Percentiles rank a stretch among this genome's conserved stretches.
phyloP scores from a whole-genome alignment of 2,329 filamentous ascomycete species.

The Trichophyton rubrum region DNA sequence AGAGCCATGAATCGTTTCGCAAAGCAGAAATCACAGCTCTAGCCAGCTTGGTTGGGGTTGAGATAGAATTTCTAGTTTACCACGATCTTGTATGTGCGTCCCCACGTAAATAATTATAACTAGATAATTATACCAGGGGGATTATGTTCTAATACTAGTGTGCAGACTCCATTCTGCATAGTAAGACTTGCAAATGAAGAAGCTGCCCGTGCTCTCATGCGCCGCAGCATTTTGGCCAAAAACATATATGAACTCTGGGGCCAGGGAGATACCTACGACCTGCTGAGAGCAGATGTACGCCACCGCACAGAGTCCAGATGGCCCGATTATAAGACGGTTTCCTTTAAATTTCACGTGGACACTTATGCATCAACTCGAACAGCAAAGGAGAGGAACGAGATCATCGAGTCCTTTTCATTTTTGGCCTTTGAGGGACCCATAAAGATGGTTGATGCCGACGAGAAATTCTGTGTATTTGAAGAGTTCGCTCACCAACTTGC shows the following conservation, averaged over 20 bases:
- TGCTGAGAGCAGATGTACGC: conserved; percentile 55
- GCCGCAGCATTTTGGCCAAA: conserved; percentile 68
- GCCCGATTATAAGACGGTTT: conserved; percentile 48
- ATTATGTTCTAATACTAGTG: conserved; percentile 4
- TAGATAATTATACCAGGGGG: too few species aligned
- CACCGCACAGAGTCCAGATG: conserved; percentile 50
- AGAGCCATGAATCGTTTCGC: conserved; percentile 84
- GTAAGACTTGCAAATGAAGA: conserved; percentile 54
- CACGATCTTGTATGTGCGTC: conserved; percentile 50
- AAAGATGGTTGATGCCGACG: conserved; percentile 57
- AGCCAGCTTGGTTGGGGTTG: conserved; percentile 53
- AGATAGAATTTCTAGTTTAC: conserved; percentile 65
- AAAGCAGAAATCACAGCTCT: conserved; percentile 71
- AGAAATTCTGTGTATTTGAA: conserved; percentile 71
- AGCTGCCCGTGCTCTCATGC: conserved; percentile 54
- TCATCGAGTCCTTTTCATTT: conserved; percentile 75
- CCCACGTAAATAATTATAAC: background rate
- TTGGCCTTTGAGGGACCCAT: conserved; percentile 68
- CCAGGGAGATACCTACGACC: conserved; percentile 50
- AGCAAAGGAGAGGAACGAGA: conserved; percentile 48
- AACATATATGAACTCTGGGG: conserved; percentile 88
- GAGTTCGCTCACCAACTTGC: conserved; percentile 48
- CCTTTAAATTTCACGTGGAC: conserved; percentile 79
- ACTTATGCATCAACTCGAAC: conserved; percentile 64
- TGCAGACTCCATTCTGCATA: conserved; percentile 77